Conservation (phyloP, 371 early-diverging fungal species). For the Circinella umbellata region DNA sequence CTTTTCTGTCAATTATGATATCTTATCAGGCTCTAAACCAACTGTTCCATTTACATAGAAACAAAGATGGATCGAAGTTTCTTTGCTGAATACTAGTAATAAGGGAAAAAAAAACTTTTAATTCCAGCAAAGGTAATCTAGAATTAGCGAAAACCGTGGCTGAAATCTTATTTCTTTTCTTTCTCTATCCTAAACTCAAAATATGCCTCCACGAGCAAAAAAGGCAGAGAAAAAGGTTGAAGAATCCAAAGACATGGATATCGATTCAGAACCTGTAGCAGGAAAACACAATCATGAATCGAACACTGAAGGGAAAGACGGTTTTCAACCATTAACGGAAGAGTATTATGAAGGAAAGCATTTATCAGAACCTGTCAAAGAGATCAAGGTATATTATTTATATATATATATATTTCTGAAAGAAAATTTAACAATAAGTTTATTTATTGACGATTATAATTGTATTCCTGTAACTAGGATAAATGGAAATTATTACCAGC, state of each 20-base stretch:
- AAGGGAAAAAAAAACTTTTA: background rate
- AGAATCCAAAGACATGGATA: conserved; percentile 5
- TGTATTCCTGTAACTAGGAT: conserved; percentile 65
- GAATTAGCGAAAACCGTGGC: background rate
- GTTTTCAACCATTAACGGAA: conserved; percentile 44
- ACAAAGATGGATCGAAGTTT: too few species aligned
- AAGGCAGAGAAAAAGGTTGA: background rate
- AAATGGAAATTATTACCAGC: conserved; percentile 99
- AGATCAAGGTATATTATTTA: conserved; percentile 44
- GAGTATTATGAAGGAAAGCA: conserved; percentile 55
- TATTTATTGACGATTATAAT: too few species aligned
- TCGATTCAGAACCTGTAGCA: conserved; percentile 4
- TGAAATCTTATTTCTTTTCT: background rate
- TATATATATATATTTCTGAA: background rate
- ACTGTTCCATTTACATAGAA: too few species aligned
- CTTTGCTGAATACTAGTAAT: too few species aligned
- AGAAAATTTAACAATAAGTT: too few species aligned
- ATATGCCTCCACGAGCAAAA: background rate
- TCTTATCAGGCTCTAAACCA: too few species aligned
- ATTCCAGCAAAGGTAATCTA: background rate
- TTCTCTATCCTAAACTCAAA: background rate
- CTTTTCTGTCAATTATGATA: too few species aligned
- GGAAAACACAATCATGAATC: conserved; percentile 4
- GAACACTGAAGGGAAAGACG: conserved; percentile 26
- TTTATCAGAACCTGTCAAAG: conserved; percentile 50